Evolutionary conservation across 768 basidiomycete genomes (phyloP), one percentile per base, ranked within the genome.

Genomic region (Suillus americanus): DNA sequence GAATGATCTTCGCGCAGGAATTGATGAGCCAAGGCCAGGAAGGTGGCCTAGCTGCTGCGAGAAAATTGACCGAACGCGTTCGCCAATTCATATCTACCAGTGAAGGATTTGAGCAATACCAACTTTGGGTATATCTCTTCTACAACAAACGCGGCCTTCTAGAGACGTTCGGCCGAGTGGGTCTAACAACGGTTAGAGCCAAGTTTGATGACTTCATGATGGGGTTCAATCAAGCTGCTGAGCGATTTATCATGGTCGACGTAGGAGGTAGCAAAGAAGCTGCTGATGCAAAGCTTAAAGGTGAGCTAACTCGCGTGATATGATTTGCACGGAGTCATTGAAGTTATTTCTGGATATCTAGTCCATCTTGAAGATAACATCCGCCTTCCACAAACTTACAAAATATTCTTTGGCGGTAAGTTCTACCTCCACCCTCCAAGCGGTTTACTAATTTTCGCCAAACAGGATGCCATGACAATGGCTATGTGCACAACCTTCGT

Each of bases 281-380:
- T 4, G 89, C 88, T 35, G 89, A 91, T 73, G 82, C 86, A 51
- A 91, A 91, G 76, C 84, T 91, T 72, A 89, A 89, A 81, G 87
- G 90, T 89, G 67, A 57, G 72, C 51, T 12, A 43, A 61, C 61
- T 30, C 25, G 16, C 10, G 23, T 28, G 38, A 20, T 35, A 9
- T 41, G 38, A 37, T 57, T 7, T 61, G 38, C 57, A 59, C 57
- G 40, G 25, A 28, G 40, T 28, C 25, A 40, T 57, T 59, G 40
- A 59, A 41, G 57, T 41, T 59, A 59, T 60, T 65, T 33, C 50
- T 23, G 50, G 65, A 54, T 18, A 18, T 62, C 40, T 54, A 83
- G 82, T 79, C 64, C 75, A 75, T 67, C 76, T 82, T 60, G 75
- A 77, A 68, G 73, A 77, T 68, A 77, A 78, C 69, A 71, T 74